Evolutionary conservation across 1,284 basidiomycete genomes (phyloP).

Genomic region (Apiotrichum brassicae): DNA sequence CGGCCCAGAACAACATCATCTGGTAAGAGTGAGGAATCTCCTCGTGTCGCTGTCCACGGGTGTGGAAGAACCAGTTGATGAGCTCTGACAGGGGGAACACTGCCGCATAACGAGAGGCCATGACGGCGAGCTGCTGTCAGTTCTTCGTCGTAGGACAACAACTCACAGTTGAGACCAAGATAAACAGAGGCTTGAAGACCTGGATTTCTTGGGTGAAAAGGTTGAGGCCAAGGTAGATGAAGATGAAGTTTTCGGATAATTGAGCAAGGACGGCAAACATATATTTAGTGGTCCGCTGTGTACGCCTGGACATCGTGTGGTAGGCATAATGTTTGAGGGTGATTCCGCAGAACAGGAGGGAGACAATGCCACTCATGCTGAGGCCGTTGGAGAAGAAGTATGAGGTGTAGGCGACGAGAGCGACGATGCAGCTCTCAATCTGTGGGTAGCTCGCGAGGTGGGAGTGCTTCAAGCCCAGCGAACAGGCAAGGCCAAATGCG

Average conservation of each 20-base stretch:
- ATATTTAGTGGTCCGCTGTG: constrained; percentile 92
- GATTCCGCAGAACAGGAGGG: constrained; percentile 96
- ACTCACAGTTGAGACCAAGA: constrained; percentile 67
- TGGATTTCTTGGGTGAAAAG: constrained; percentile 84
- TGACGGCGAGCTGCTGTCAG: constrained; percentile 61
- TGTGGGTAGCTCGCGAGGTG: constrained; percentile 77
- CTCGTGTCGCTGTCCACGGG: constrained; percentile 73
- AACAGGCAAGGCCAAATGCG: constrained; percentile 79
- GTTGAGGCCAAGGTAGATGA: constrained; percentile 95
- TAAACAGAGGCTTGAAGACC: constrained; percentile 94
- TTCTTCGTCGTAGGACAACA: constrained; percentile 1
- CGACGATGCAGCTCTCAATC: constrained; percentile 90
- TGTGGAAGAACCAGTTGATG: constrained; percentile 84
- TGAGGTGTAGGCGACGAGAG: constrained; percentile 90
- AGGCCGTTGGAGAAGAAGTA: constrained; percentile 98
- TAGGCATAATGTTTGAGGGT: constrained; percentile 99
- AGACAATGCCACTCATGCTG: constrained; percentile 94
- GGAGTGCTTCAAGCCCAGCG: constrained; percentile 91
- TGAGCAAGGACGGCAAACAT: constrained; percentile 88
- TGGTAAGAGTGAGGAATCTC: constrained; percentile 92
- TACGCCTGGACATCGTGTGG: constrained; percentile 94
- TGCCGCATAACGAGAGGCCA: constrained; percentile 89
- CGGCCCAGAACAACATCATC: constrained; percentile 99
- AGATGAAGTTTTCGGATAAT: constrained; percentile 98
- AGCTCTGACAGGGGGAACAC: constrained; percentile 94